Conservation (phyloP, 306 rosid species). For the Quillaja saponaria region DNA sequence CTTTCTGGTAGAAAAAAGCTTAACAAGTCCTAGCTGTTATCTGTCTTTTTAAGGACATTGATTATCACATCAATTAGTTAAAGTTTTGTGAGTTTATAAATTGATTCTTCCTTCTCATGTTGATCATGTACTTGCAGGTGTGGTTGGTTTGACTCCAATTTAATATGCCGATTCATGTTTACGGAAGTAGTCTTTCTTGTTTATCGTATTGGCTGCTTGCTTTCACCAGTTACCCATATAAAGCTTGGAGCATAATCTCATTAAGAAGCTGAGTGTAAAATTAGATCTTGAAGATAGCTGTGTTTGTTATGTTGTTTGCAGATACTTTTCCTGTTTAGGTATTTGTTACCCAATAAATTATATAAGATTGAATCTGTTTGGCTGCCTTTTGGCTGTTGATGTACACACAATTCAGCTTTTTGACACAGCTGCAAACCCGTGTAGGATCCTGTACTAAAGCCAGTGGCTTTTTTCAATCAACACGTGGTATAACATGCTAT, state of each 20-base stretch:
- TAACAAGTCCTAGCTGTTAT: neutral
- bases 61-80: neutral
- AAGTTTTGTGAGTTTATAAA: neutral
- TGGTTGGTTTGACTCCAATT: slow-evolving; percentile 73
- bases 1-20: slow-evolving; percentile 15
- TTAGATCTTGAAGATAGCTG: slow-evolving; percentile 2
- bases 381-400: slow-evolving; percentile 19
- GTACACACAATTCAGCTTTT: neutral
- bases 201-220: slow-evolving; percentile 24
- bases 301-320: neutral
- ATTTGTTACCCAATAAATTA: slow-evolving; percentile 29
- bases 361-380: slow-evolving; percentile 22
- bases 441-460: too few relatives aligned
- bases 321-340: slow-evolving; percentile 1
- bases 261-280: slow-evolving; percentile 26
- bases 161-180: slow-evolving; percentile 26
- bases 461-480: too few relatives aligned
- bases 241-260: slow-evolving; percentile 25
- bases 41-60: slow-evolving; percentile 8
- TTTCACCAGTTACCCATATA: slow-evolving; percentile 24
- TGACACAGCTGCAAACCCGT: too few relatives aligned
- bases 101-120: neutral
- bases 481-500: too few relatives aligned
- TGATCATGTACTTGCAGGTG: slow-evolving; percentile 48
- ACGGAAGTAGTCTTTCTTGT: slow-evolving; percentile 23